Percentiles rank a stretch among this genome's conserved stretches.
These are phyloP conservation scores for Babesia caballi DNA, from an alignment of 169 alveolate species.

Conservation along the genomic window DNA sequence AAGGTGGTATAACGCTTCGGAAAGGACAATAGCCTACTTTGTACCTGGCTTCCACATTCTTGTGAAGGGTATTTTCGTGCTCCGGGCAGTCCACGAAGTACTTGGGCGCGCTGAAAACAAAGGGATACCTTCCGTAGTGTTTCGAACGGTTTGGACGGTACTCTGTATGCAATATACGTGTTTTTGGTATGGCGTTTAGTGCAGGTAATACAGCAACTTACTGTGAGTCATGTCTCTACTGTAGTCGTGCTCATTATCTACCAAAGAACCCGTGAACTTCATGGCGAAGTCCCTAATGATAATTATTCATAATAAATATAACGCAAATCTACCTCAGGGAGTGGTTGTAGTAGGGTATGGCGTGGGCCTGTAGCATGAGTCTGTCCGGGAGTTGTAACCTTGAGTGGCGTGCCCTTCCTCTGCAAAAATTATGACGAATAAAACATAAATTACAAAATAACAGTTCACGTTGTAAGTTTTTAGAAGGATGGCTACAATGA, in stretches of 20 bases:
- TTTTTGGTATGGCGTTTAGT: not conserved
- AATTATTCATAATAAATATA: not conserved
- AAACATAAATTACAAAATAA: too few species aligned
- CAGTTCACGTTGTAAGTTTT: too few species aligned
- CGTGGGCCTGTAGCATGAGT: conserved; percentile 71
- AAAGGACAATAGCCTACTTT: conserved; percentile 6
- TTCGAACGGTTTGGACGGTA: conserved; percentile 69
- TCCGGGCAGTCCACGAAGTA: conserved; percentile 70
- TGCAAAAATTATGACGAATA: not conserved
- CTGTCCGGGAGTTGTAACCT: conserved; percentile 64
- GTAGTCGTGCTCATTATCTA: conserved; percentile 79
- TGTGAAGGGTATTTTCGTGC: conserved; percentile 69
- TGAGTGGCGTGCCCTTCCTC: conserved; percentile 57
- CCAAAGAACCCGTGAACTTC: conserved; percentile 67
- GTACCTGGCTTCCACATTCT: conserved; percentile 70
- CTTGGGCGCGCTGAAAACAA: conserved; percentile 71
- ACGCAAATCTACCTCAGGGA: conserved; percentile 34
- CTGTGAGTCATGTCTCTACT: conserved; percentile 63
- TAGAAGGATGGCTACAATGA: too few species aligned
- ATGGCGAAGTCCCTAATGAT: conserved; percentile 68
- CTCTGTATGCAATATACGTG: not conserved
- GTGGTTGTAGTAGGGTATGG: conserved; percentile 74
- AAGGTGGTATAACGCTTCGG: too few species aligned
- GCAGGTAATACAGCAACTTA: not conserved
- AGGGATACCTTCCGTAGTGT: conserved; percentile 76